A percentile compares a stretch with the other conserved stretches of the same genome.
Conservation (phyloP, 805 yeast species). For the Candida montana region DNA sequence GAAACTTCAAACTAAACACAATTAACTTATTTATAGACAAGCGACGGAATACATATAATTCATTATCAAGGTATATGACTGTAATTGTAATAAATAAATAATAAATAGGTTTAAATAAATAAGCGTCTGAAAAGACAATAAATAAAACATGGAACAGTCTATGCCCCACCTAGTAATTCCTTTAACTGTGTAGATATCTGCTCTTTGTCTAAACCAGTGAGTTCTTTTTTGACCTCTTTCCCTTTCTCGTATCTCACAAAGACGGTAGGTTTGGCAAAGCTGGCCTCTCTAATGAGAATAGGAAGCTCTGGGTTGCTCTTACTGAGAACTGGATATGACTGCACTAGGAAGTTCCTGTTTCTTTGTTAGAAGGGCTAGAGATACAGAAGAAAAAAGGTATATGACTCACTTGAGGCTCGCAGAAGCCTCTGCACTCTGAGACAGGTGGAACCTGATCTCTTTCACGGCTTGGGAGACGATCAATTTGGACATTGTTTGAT, state of each 20-base stretch:
- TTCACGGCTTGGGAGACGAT: slow-evolving; percentile 47
- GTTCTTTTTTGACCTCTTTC: slow-evolving; percentile 28
- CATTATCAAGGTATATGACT: no score
- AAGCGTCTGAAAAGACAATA: not conserved
- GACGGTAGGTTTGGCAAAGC: slow-evolving; percentile 57
- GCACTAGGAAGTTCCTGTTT: slow-evolving; percentile 51
- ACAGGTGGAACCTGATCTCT: slow-evolving; percentile 77
- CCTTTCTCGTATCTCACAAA: slow-evolving; percentile 61
- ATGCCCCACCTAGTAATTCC: slow-evolving; percentile 13
- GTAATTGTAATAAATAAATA: slow-evolving; percentile 4
- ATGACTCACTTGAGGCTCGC: slow-evolving; percentile 47
- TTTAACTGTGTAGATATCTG: slow-evolving; percentile 23
- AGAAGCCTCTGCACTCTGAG: slow-evolving; percentile 74
- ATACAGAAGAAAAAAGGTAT: not conserved
- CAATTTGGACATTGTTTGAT: slow-evolving; percentile 23
- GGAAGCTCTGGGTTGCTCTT: slow-evolving; percentile 63
- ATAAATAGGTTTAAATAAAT: slow-evolving; percentile 2
- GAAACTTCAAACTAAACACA: not conserved
- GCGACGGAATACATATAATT: no score
- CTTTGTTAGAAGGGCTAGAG: not conserved
- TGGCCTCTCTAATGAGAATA: slow-evolving; percentile 72
- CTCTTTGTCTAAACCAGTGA: slow-evolving; percentile 29
- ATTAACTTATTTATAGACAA: not conserved
- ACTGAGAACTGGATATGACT: slow-evolving; percentile 60
- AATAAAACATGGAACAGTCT: no score